Base-by-base conservation (phyloP, 129 eudicot genomes). In the Silybum marianum region DNA sequence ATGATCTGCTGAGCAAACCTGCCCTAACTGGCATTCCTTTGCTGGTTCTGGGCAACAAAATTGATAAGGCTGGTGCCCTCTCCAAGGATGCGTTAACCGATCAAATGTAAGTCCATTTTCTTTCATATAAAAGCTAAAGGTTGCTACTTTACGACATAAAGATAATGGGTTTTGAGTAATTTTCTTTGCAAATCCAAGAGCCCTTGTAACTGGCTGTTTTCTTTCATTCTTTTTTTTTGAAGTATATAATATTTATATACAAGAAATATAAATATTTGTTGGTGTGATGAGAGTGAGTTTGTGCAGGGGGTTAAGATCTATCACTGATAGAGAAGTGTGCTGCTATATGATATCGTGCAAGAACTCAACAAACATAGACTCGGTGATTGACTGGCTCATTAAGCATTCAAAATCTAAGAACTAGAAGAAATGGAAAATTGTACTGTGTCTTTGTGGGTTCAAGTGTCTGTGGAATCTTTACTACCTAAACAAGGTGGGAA, bases 11-110 rank as follows among this genome's bases (percentile, higher is more conserved):
- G 77, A 88, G 93, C 88, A 95, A 95, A 69, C 88, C 95, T 72
- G 88, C 99, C 23, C 69, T 95, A 19, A 83, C 78, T 78, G 99
- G 99, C 12, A 95, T 95, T 71, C 99, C 99, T 72, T 89, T 95
- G 84, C 88, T 95, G 77, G 99, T 95, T 14, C 86, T 95, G 42
- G 99, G 99, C 44, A 95, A 95, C 91, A 95, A 95, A 79, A 95
- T 91, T 46, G 99, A 95, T 91, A 95, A 91, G 86, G 86, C 91
- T 14, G 93, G 92, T 69, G 93, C 99, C 25, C 90, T 95, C 18
- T 91, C 99, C 7, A 94, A 94, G 80, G 89, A 90, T 32, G 97
- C 97, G 42, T 88, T 94, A 84, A 91, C 93, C 19, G 98, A 93
- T 75, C 97, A 91, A 75, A 95, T 95, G 99, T 95, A 88, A 87